Conservation (phyloP, 805 yeast species). For the Wickerhamiella vanderwaltii region DNA sequence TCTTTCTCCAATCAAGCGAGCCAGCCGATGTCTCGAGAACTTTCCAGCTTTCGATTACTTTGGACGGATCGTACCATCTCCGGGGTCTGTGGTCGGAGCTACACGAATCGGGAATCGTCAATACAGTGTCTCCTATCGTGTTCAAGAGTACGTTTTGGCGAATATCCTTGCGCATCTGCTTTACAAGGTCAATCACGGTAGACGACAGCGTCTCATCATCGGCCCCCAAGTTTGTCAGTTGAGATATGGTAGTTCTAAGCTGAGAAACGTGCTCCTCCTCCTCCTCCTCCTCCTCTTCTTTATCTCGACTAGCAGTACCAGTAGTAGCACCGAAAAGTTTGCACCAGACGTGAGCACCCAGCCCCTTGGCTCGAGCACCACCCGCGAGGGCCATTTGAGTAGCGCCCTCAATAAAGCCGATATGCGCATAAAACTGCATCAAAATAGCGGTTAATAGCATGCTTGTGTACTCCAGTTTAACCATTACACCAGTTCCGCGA, state of each 20-base stretch:
- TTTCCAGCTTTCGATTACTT: background rate
- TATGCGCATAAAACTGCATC: background rate
- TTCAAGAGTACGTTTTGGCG: background rate
- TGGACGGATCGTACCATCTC: background rate
- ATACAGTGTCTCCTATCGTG: background rate
- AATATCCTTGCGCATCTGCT: background rate
- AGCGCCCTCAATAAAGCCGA: background rate
- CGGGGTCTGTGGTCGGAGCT: background rate
- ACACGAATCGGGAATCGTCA: background rate
- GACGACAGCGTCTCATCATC: background rate
- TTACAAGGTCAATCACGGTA: background rate
- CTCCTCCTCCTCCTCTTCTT: background rate
- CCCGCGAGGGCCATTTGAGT: background rate
- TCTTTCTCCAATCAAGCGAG: background rate
- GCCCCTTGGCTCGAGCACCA: conserved; percentile 1
- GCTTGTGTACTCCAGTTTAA: conserved; percentile 2
- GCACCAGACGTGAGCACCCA: background rate
- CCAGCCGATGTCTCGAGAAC: background rate
- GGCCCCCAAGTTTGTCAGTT: background rate
- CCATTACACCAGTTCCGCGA: background rate
- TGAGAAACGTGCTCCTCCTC: background rate
- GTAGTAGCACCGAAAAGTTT: background rate
- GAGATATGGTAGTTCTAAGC: background rate
- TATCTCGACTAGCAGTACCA: no score
- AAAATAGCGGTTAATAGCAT: background rate